Conservation (phyloP, 306 rosid genomes). For the Pterocarpus santalinus region DNA sequence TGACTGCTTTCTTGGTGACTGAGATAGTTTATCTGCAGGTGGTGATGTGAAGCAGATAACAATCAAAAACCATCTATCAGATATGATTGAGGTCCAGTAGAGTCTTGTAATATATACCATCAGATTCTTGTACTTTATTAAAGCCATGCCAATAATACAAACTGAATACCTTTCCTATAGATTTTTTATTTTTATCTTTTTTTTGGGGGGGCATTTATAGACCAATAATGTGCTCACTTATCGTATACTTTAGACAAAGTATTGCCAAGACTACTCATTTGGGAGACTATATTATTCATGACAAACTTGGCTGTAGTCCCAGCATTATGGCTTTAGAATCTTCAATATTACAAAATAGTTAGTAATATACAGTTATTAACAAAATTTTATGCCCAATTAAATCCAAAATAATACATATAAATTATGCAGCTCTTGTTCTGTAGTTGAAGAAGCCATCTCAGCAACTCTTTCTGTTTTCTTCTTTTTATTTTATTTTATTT, state of each 20-base stretch:
- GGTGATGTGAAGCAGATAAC: conserved; percentile 98
- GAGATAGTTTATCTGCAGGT: conserved; percentile 87
- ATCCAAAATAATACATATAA: conserved; percentile 23
- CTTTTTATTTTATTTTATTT: no score
- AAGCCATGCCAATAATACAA: conserved; percentile 43
- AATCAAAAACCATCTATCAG: conserved; percentile 71
- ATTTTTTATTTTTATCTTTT: neutral
- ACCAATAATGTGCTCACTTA: conserved; percentile 8
- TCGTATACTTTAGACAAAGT: conserved; percentile 7
- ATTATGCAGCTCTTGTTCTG: conserved; percentile 19
- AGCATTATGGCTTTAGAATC: conserved; percentile 28
- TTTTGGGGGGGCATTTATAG: neutral
- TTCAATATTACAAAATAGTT: conserved; percentile 19
- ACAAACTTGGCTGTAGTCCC: conserved; percentile 10
- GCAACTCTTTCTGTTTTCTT: neutral
- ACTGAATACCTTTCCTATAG: conserved; percentile 29
- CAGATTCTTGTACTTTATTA: conserved; percentile 43
- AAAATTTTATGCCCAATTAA: conserved; percentile 29
- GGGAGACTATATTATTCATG: conserved; percentile 26
- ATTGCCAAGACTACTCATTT: conserved; percentile 19
- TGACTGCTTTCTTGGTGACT: conserved; percentile 52
- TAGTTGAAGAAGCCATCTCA: conserved; percentile 5
- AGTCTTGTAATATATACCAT: conserved; percentile 54
- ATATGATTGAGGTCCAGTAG: conserved; percentile 91
- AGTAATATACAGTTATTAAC: conserved; percentile 23